Evolutionary conservation across 345 rosid species (phyloP).

Genomic region (Draba incana): DNA sequence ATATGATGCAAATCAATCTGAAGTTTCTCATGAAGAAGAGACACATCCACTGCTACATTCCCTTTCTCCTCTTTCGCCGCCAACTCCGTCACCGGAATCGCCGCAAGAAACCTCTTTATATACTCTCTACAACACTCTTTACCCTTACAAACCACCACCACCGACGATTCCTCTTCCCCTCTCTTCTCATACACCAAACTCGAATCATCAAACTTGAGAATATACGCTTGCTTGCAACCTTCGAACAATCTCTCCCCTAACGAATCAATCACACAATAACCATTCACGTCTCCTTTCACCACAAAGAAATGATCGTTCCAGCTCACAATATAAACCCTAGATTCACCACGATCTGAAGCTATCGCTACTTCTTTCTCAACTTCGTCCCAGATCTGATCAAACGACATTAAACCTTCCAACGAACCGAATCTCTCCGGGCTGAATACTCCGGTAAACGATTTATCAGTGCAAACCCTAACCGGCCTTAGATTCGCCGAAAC

Average conservation of each 20-base stretch:
- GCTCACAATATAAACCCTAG: conserved; percentile 53
- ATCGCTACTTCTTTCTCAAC: conserved; percentile 37
- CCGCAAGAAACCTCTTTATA: conserved; percentile 67
- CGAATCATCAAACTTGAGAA: conserved; percentile 60
- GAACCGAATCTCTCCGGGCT: conserved; percentile 52
- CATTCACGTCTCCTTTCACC: conserved; percentile 48
- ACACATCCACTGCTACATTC: conserved; percentile 24
- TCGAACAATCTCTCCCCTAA: conserved; percentile 64
- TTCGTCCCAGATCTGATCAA: conserved; percentile 59
- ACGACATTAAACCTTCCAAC: conserved; percentile 49
- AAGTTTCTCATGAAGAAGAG: conserved; percentile 52
- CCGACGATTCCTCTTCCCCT: conserved; percentile 10
- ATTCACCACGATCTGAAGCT: conserved; percentile 15
- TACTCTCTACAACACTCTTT: conserved; percentile 67
- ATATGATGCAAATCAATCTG: conserved; percentile 67
- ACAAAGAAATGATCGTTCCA: conserved; percentile 83
- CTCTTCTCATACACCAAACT: conserved; percentile 43
- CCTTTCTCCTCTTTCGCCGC: conserved; percentile 59
- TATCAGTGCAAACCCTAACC: conserved; percentile 35
- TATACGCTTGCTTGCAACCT: conserved; percentile 64
- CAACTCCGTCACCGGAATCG: conserved; percentile 53
- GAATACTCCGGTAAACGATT: conserved; percentile 59
- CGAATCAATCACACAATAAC: conserved; percentile 57
- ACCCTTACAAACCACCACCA: conserved; percentile 49
- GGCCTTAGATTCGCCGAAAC: conserved; percentile 41